Conservation (phyloP, 805 yeast genomes). For the Brettanomyces bruxellensis region DNA sequence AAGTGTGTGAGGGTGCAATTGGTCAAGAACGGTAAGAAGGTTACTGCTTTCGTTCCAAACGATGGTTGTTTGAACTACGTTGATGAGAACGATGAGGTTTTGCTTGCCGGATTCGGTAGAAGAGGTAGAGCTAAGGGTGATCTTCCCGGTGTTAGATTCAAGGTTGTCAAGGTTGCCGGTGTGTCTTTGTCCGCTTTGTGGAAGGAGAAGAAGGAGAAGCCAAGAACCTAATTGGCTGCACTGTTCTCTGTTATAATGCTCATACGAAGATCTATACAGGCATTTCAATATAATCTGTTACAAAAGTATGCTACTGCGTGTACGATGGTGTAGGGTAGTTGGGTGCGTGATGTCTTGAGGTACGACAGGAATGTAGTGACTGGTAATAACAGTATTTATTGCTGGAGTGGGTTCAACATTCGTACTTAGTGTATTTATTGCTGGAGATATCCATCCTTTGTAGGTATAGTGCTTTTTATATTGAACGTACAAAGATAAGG, state of each 20-base stretch:
- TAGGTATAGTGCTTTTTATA: too few species aligned
- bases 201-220: slow-evolving; percentile 99
- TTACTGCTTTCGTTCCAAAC: slow-evolving; percentile 99
- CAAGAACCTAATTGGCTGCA: slow-evolving; percentile 71
- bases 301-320: background rate
- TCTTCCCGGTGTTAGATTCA: slow-evolving; percentile 99
- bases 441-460: too few species aligned
- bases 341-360: too few species aligned
- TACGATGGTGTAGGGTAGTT: background rate
- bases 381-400: too few species aligned
- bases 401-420: too few species aligned
- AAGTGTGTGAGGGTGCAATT: slow-evolving; percentile 99
- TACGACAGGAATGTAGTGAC: too few species aligned
- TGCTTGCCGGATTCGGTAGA: slow-evolving; percentile 99
- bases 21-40: slow-evolving; percentile 99
- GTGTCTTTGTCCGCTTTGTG: slow-evolving; percentile 98
- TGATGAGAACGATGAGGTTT: slow-evolving; percentile 99
- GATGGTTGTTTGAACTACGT: slow-evolving; percentile 99
- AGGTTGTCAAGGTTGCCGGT: slow-evolving; percentile 99
- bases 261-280: background rate
- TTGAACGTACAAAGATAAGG: too few species aligned
- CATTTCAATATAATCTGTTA: background rate
- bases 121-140: slow-evolving; percentile 99
- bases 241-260: background rate
- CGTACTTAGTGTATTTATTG: too few species aligned